These are phyloP conservation scores for Onygenales sp. DNA, from an alignment of 2,329 filamentous ascomycete species.

Conservation along the genomic window DNA sequence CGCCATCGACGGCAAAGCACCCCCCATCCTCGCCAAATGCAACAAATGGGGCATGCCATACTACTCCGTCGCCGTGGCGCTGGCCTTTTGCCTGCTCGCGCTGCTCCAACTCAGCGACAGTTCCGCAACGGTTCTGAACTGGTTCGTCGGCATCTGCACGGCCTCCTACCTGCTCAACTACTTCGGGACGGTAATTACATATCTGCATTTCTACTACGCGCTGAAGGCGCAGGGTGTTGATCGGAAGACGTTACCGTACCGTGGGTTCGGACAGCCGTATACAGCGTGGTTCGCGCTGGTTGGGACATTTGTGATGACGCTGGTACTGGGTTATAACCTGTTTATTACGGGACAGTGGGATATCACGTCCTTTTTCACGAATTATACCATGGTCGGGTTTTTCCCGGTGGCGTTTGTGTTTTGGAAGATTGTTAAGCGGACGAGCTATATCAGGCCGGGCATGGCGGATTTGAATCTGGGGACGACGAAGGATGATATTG, in stretches of 20 bases:
- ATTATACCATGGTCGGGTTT: constrained; percentile 56
- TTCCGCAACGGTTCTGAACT: constrained; percentile 52
- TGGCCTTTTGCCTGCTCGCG: constrained; percentile 56
- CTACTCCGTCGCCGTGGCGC: constrained; percentile 55
- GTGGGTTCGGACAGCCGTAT: constrained; percentile 58
- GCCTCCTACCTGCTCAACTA: constrained; percentile 22
- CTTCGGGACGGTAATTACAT: constrained; percentile 56
- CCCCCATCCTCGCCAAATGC: constrained; percentile 34
- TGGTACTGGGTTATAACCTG: constrained; percentile 62
- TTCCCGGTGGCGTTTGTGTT: constrained; percentile 56
- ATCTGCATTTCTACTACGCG: constrained; percentile 60
- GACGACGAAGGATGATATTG: constrained; percentile 17
- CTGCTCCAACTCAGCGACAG: constrained; percentile 61
- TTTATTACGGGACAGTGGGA: constrained; percentile 59
- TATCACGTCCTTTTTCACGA: constrained; percentile 57
- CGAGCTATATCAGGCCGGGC: constrained; percentile 43
- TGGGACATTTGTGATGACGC: constrained; percentile 56
- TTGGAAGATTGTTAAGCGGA: constrained; percentile 59
- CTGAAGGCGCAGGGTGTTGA: constrained; percentile 57
- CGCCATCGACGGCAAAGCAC: constrained; percentile 56
- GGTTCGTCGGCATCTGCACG: constrained; percentile 23
- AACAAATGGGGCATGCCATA: constrained; percentile 57
- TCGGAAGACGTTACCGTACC: constrained; percentile 59
- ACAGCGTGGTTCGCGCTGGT: constrained; percentile 55
- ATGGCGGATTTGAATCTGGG: constrained; percentile 46